Conservation (phyloP, 192 early-diverging fungal genomes). For the Lunasporangiospora selenospora region DNA sequence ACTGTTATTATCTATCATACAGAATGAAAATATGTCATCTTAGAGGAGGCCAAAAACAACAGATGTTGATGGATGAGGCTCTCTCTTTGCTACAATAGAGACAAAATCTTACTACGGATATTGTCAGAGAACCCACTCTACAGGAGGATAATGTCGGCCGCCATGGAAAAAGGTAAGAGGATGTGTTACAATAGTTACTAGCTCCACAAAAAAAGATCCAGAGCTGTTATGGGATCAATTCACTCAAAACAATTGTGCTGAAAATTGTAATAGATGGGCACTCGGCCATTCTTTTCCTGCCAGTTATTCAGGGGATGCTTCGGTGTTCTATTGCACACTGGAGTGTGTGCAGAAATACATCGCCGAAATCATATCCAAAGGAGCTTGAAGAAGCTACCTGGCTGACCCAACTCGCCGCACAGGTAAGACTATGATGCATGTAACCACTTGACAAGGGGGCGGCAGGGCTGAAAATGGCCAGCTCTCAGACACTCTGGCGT, state of each 20-base stretch:
- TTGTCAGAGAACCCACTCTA: constrained; percentile 36
- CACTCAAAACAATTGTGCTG: neutral
- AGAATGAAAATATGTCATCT: too few species aligned
- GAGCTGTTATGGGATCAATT: neutral
- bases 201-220: too few species aligned
- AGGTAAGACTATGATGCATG: too few species aligned
- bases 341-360: constrained; percentile 29
- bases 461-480: too few species aligned
- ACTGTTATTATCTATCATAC: too few species aligned
- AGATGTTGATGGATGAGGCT: too few species aligned
- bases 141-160: constrained; percentile 24
- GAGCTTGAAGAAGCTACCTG: constrained; percentile 31
- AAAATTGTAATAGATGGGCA: constrained; percentile 1
- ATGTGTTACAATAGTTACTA: too few species aligned
- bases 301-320: constrained; percentile 38
- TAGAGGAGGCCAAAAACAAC: too few species aligned
- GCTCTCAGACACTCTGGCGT: too few species aligned
- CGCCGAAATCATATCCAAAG: constrained; percentile 29
- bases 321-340: constrained; percentile 38
- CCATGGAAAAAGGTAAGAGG: constrained; percentile 22
- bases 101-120: constrained; percentile 27
- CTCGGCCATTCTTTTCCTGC: constrained; percentile 19
- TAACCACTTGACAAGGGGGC: too few species aligned
- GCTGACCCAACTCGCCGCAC: constrained; percentile 31
- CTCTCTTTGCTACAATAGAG: constrained; percentile 8